Conservation (phyloP, 495 filamentous ascomycete genomes). For the Podospora pseudoanserina region DNA sequence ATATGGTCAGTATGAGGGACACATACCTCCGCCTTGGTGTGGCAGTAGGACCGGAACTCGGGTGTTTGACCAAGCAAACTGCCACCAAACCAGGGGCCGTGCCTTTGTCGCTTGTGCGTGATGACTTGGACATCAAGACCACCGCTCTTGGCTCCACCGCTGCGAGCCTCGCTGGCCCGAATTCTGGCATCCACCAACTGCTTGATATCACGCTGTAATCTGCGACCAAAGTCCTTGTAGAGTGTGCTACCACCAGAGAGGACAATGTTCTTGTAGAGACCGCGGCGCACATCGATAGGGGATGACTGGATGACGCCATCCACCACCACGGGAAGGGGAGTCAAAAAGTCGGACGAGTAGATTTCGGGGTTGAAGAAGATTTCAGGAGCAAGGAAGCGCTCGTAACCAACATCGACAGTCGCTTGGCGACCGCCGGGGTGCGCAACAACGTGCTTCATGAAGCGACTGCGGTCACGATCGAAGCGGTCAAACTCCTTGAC, state of each 20-base stretch:
- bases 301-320: conserved; percentile 96
- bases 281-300: conserved; percentile 93
- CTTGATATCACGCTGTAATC: conserved; percentile 93
- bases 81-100: conserved; percentile 98
- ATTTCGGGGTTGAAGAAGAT: conserved; percentile 99
- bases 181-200: conserved; percentile 74
- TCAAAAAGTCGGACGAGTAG: conserved; percentile 96
- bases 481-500: conserved; percentile 95
- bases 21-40: conserved; percentile 81
- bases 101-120: conserved; percentile 89
- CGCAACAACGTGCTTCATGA: conserved; percentile 81
- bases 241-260: conserved; percentile 93
- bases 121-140: conserved; percentile 96
- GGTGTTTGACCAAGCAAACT: conserved; percentile 95
- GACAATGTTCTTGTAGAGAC: conserved; percentile 99
- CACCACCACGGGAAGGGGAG: conserved; percentile 87
- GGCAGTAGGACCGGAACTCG: conserved; percentile 98
- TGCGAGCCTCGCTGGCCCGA: conserved; percentile 68
- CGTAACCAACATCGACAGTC: conserved; percentile 90
- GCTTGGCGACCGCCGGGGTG: conserved; percentile 83
- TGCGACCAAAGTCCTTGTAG: conserved; percentile 94
- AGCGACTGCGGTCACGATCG: conserved; percentile 85
- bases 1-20: background rate
- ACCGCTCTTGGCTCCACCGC: conserved; percentile 86
- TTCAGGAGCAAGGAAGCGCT: conserved; percentile 95